phyloP scores from a whole-genome alignment of 139 green algal genomes.

The Pleodorina starrii region DNA sequence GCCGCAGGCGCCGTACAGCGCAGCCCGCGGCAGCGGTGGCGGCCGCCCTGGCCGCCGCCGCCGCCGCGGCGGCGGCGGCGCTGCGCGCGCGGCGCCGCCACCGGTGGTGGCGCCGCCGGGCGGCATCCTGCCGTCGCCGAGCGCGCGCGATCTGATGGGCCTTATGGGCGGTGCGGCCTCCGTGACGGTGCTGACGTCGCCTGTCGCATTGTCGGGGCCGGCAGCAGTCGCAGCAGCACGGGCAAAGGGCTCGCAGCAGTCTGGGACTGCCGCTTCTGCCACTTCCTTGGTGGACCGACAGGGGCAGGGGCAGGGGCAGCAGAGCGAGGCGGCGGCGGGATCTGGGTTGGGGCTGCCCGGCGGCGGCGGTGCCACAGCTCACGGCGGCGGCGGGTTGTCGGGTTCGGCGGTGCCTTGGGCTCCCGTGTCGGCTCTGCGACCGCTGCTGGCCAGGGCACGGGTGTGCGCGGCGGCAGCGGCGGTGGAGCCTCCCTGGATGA shows the following conservation, averaged over 20 bases:
- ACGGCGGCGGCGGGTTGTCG: not conserved
- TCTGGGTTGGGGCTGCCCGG: not conserved
- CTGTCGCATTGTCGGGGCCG: too few relatives aligned
- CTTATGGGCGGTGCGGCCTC: not conserved
- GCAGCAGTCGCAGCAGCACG: not conserved
- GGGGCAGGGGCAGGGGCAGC: too few relatives aligned
- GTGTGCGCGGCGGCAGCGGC: not conserved
- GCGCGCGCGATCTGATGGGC: not conserved
- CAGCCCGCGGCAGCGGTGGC: not conserved
- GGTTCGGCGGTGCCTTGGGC: conserved; percentile 13
- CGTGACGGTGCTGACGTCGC: not conserved
- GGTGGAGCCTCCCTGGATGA: conserved; percentile 25
- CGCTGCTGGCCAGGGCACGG: conserved; percentile 16
- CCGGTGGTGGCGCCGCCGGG: not conserved
- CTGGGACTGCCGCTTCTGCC: too few relatives aligned
- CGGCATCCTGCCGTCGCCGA: conserved; percentile 21
- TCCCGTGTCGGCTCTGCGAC: conserved; percentile 21
- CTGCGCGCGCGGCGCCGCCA: not conserved
- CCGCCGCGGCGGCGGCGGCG: not conserved
- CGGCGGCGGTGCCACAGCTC: not conserved
- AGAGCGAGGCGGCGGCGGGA: not conserved
- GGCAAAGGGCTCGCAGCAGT: not conserved
- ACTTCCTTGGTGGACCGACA: too few relatives aligned
- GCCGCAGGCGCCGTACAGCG: not conserved
- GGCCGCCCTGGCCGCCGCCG: not conserved